Conservation (phyloP, 805 yeast species). For the Teunomyces stri region DNA sequence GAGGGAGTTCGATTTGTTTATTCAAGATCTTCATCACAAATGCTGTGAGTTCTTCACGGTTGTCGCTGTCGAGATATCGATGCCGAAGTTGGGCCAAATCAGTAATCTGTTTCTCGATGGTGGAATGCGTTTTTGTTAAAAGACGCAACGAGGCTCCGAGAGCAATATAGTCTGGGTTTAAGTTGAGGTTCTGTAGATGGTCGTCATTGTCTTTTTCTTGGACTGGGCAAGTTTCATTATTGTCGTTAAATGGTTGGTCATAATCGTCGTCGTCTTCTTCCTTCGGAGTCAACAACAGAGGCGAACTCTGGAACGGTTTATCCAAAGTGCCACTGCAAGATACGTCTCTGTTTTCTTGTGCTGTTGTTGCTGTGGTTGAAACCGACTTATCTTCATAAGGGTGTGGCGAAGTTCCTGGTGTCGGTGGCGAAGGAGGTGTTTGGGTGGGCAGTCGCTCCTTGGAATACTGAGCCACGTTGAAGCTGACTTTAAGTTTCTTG, state of each 20-base stretch:
- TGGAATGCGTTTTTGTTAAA: slow-evolving; percentile 18
- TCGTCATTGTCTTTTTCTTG: slow-evolving; percentile 5
- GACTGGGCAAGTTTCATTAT: slow-evolving; percentile 3
- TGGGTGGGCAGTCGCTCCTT: slow-evolving; percentile 3
- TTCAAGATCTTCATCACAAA: slow-evolving; percentile 34
- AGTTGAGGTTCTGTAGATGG: slow-evolving; percentile 14
- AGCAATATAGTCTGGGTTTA: slow-evolving; percentile 37
- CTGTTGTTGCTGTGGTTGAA: too few relatives aligned
- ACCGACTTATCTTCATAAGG: neutral
- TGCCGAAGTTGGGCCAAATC: slow-evolving; percentile 30
- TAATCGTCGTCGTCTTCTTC: slow-evolving; percentile 25
- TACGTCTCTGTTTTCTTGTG: too few relatives aligned
- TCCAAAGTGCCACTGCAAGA: slow-evolving; percentile 7
- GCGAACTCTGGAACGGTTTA: slow-evolving; percentile 29
- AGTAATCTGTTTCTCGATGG: slow-evolving; percentile 28
- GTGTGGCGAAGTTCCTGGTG: slow-evolving; percentile 5
- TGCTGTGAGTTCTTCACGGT: slow-evolving; percentile 24
- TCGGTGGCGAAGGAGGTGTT: slow-evolving; percentile 2
- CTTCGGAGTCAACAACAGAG: slow-evolving; percentile 38
- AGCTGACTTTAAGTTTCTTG: slow-evolving; percentile 22
- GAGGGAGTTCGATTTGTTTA: slow-evolving; percentile 33
- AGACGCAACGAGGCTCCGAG: slow-evolving; percentile 32
- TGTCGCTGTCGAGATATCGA: slow-evolving; percentile 12
- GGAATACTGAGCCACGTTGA: slow-evolving; percentile 5
- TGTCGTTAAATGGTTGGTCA: slow-evolving; percentile 3